Conservation (phyloP, 371 early-diverging fungal species). For the Rhizopus sp. region DNA sequence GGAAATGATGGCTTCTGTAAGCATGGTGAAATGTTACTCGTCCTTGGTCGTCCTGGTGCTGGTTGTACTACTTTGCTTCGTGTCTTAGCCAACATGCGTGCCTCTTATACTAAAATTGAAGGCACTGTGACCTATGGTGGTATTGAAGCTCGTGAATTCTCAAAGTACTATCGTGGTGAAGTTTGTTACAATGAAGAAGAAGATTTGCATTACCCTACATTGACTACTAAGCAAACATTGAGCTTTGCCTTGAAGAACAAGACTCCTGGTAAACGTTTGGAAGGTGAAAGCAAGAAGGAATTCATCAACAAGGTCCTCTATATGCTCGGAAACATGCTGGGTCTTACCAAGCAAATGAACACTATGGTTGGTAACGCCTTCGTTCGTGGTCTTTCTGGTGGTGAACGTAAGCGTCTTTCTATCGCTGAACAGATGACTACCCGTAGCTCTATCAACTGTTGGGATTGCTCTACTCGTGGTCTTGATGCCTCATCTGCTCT, state of each 20-base stretch:
- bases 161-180: slow-evolving; percentile 44
- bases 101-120: slow-evolving; percentile 41
- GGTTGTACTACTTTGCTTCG: slow-evolving; percentile 60
- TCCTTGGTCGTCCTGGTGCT: slow-evolving; percentile 59
- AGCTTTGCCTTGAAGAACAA: slow-evolving; percentile 56
- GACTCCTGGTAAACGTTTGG: slow-evolving; percentile 52
- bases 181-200: slow-evolving; percentile 62
- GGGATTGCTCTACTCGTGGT: slow-evolving; percentile 80
- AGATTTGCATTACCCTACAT: slow-evolving; percentile 56
- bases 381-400: slow-evolving; percentile 71
- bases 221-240: slow-evolving; percentile 57
- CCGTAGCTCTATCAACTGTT: slow-evolving; percentile 61
- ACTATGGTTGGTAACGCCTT: slow-evolving; percentile 75
- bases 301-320: slow-evolving; percentile 39
- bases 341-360: slow-evolving; percentile 63
- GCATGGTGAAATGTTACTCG: slow-evolving; percentile 63
- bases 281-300: slow-evolving; percentile 31
- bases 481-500: slow-evolving; percentile 81
- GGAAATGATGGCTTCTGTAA: slow-evolving; percentile 48
- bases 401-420: slow-evolving; percentile 75
- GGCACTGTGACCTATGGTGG: slow-evolving; percentile 54
- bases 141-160: slow-evolving; percentile 42
- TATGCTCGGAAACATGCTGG: slow-evolving; percentile 53
- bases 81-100: slow-evolving; percentile 54
- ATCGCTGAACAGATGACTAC: slow-evolving; percentile 79